phyloP scores from a whole-genome alignment of 179 eudicot species.

The Heliamphora pulchella region DNA sequence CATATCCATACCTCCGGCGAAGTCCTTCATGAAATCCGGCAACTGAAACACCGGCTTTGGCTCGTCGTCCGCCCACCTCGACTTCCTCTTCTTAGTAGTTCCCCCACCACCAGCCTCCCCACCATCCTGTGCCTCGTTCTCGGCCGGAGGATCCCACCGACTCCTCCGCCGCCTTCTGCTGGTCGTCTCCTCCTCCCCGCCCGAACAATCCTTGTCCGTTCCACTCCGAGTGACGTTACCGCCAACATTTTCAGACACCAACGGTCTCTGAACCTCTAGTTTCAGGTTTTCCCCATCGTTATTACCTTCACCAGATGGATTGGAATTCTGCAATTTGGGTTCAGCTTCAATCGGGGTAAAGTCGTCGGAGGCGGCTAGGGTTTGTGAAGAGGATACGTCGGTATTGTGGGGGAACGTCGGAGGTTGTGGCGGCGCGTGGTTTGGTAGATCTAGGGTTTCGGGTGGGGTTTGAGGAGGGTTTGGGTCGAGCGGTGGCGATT shows the following conservation, averaged over 20 bases:
- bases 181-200: slow-evolving; percentile 18
- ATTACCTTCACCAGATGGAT: not conserved
- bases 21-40: slow-evolving; percentile 30
- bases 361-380: not conserved
- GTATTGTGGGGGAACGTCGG: not conserved
- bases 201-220: slow-evolving; percentile 15
- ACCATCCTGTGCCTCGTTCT: slow-evolving; percentile 17
- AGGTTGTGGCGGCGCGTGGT: not conserved
- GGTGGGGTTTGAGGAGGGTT: slow-evolving; percentile 13
- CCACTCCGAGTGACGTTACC: slow-evolving; percentile 2
- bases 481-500: not conserved
- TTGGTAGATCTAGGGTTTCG: slow-evolving; percentile 11
- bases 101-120: slow-evolving; percentile 19
- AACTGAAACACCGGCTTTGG: slow-evolving; percentile 52
- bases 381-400: not conserved
- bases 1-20: slow-evolving; percentile 61
- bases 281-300: not conserved
- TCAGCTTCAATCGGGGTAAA: not conserved
- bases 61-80: slow-evolving; percentile 71
- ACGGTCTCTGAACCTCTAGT: slow-evolving; percentile 13
- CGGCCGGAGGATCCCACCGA: slow-evolving; percentile 27
- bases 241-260: slow-evolving; percentile 15
- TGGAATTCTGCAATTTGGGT: slow-evolving; percentile 4
- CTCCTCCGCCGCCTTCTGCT: slow-evolving; percentile 22
- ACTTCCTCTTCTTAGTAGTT: slow-evolving; percentile 45